A percentile compares a stretch with the other conserved stretches of the same genome.
Evolutionary conservation across 73 alveolate species (phyloP).

Genomic region (Paramecium octaurelia): DNA sequence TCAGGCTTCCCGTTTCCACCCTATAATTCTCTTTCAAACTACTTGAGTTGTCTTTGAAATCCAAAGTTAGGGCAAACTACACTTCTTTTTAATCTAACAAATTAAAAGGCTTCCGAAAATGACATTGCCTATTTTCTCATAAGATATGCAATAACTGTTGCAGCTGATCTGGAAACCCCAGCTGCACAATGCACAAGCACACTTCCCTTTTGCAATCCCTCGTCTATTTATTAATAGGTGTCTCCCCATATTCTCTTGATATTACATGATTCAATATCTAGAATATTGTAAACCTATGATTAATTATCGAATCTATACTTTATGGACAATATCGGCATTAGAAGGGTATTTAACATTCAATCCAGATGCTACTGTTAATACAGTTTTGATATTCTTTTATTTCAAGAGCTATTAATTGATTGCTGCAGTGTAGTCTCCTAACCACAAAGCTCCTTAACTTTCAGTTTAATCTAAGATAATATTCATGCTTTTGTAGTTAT

Average conservation of each 20-base stretch:
- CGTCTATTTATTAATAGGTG: not conserved
- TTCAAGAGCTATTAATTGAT: constrained; percentile 44
- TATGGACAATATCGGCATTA: constrained; percentile 44
- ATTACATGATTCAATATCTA: constrained; percentile 37
- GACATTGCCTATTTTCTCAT: constrained; percentile 38
- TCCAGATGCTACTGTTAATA: constrained; percentile 58
- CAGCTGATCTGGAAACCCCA: constrained; percentile 72
- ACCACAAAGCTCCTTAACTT: constrained; percentile 42
- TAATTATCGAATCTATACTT: not conserved
- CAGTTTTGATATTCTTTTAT: constrained; percentile 53
- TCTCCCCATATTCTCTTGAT: constrained; percentile 38
- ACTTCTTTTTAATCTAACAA: constrained; percentile 49
- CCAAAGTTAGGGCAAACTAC: constrained; percentile 69
- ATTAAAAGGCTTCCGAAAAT: constrained; percentile 64
- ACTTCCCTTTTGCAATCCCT: constrained; percentile 26
- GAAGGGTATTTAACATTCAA: constrained; percentile 49
- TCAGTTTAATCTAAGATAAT: constrained; percentile 43
- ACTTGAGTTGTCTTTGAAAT: constrained; percentile 48
- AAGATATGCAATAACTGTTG: constrained; percentile 67
- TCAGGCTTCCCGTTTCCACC: not conserved
- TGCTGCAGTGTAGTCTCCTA: constrained; percentile 70
- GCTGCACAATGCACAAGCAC: constrained; percentile 79
- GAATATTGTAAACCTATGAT: constrained; percentile 35
- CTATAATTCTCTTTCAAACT: constrained; percentile 51
- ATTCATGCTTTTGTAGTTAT: constrained; percentile 43